Conservation (phyloP, 1,284 basidiomycete genomes). For the Ganoderma sp. region DNA sequence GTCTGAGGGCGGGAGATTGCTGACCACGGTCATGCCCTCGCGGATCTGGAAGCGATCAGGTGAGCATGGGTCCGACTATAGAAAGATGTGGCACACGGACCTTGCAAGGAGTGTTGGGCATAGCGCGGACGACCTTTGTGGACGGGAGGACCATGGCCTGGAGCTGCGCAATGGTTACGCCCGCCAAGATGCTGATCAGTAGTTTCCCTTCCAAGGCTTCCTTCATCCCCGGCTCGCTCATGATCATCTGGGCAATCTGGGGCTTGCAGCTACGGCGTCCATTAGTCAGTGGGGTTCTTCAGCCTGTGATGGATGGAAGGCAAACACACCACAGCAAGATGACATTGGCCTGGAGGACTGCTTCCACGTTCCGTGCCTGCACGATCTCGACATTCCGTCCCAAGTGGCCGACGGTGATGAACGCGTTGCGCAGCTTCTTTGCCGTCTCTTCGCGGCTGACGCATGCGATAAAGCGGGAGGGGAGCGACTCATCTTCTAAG, state of each 20-base stretch:
- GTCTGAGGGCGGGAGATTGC: constrained; percentile 62
- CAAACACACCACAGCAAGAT: constrained; percentile 81
- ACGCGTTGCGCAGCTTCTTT: constrained; percentile 69
- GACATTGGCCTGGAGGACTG: constrained; percentile 81
- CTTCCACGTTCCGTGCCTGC: constrained; percentile 73
- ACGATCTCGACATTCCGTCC: constrained; percentile 74
- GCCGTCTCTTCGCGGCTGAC: constrained; percentile 84
- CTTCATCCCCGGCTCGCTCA: constrained; percentile 81
- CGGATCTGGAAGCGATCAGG: constrained; percentile 69
- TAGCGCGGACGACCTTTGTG: constrained; percentile 92
- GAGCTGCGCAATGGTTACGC: constrained; percentile 89
- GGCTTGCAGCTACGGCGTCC: constrained; percentile 84
- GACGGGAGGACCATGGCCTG: constrained; percentile 72
- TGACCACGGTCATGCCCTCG: constrained; percentile 96
- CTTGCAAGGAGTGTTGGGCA: constrained; percentile 99
- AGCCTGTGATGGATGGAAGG: neutral
- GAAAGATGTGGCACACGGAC: constrained; percentile 50
- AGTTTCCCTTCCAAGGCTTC: constrained; percentile 91
- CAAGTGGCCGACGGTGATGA: constrained; percentile 60
- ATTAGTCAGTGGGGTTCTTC: constrained; percentile 1
- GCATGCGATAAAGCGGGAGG: constrained; percentile 87
- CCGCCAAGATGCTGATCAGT: constrained; percentile 95
- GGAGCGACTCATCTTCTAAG: constrained; percentile 67
- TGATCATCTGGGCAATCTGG: constrained; percentile 81
- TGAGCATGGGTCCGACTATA: constrained; percentile 1